Evolutionary conservation across 805 yeast genomes (phyloP), one percentile per base, ranked within the genome.

Genomic region (Soucietia sequanensis): DNA sequence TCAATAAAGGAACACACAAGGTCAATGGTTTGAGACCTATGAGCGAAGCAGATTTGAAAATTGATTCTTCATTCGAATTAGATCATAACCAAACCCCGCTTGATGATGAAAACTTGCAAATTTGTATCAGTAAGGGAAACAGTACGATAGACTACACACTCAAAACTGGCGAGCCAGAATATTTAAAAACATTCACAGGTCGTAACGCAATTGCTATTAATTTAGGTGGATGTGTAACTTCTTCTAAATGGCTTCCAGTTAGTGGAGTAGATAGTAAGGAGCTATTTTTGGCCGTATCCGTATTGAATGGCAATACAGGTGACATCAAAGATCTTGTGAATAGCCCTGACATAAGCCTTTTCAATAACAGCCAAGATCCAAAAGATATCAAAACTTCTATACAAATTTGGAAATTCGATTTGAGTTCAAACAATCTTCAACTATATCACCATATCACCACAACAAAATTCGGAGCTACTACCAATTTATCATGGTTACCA

Each of bases 201-300:
- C n/a, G n/a, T n/a, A 55, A 50, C 12, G 75, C 75, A 0, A 47
- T 63, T 7, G 57, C 75, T 2, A 31, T 73, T 12, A 75, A 76
- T 44, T 59, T 68, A 0, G 84, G 84, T 0, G 76, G 77, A 0
- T 54, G 69, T 6, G 60, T 79, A 1, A 71, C 83, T 0, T 72
- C 76, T 14, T 48, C 73, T 38, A 70, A 72, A 7, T 81, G 87
- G 87, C 45, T 68, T 5, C 65, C 62, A 1, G 54, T 42, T 41
- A n/a, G 41, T 16, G 34, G 29, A 2, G n/a, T n/a, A n/a, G 33
- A 20, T 1, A 20, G 41, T 2, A 43, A 37, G 5, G 33, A 37
- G 6, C 76, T 70, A 37, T 69, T 65, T 39, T 47, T 81, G 28
- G 85, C 83, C 0, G 71, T 78, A 1, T 57, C 80, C 0, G 50